Base-by-base conservation (phyloP, 140 eudicot species). In the Bidens hawaiensis region DNA sequence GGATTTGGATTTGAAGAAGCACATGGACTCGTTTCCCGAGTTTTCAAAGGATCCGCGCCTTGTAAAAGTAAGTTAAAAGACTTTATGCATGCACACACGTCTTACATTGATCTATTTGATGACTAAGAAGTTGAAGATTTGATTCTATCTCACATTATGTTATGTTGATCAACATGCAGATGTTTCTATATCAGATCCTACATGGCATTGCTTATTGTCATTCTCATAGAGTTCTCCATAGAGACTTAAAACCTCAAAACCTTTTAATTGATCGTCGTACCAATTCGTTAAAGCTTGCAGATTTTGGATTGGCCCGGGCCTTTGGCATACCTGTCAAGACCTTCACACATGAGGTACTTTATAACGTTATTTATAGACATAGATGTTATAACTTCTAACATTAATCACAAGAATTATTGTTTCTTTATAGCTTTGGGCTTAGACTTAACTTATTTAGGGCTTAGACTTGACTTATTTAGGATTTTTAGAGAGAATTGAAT, bases 181-280 rank as follows among this genome's bases (percentile, higher is more conserved):
- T 18, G 82, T 90, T 83, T 81, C 79, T 90, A 28, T 83, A 81
- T 74, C 97, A 90, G 71, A 83, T 90, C 69, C 90, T 90, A 15
- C 85, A 90, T 50, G 96, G 96, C 18, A 87, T 90, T 54, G 88
- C 97, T 52, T 86, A 90, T 63, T 90, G 97, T 67, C 97, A 90
- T 77, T 90, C 95, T 45, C 94, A 83, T 54, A 81, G 94, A 70
- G 94, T 90, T 71, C 95, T 90, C 31, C 97, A 86, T 45, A 86
- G 97, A 43, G 97, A 90, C 72, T 66, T 84, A 76, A 90, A 83
- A 75, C 95, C 97, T 51, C 96, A 90, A 52, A 90, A 90, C 70
- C 79, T 90, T 78, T 78, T 90, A 79, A 90, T 90, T 58, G 97
- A 90, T 78, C 82, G 82, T 5, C 85, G 90, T 59, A 90, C 95